phyloP scores from a whole-genome alignment of 495 filamentous ascomycete species.

The Penicillium daleae region DNA sequence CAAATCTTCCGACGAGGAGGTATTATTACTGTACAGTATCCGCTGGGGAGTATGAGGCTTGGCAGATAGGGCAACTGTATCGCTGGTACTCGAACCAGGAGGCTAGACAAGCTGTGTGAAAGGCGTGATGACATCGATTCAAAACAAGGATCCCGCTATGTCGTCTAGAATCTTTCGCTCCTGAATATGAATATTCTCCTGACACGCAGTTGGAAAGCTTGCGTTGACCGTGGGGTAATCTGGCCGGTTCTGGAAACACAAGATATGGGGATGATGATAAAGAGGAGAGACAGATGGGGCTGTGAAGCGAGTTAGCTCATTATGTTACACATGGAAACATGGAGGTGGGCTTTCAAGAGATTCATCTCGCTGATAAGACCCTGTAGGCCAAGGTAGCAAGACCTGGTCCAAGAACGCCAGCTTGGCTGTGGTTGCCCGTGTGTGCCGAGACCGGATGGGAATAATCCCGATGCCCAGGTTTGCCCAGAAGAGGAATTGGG shows the following conservation, averaged over 20 bases:
- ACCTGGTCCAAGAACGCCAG: background rate
- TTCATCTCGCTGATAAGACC: background rate
- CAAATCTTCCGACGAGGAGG: background rate
- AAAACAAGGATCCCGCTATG: slow-evolving; percentile 31
- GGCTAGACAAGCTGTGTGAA: slow-evolving; percentile 37
- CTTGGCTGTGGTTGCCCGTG: background rate
- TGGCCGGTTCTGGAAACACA: slow-evolving; percentile 23
- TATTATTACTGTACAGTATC: slow-evolving; percentile 9
- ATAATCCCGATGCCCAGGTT: slow-evolving; percentile 6
- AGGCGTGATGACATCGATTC: slow-evolving; percentile 40
- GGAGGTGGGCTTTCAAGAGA: background rate
- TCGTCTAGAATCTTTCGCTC: background rate
- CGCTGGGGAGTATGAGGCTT: slow-evolving; percentile 32
- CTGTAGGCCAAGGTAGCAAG: slow-evolving; percentile 2
- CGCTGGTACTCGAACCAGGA: slow-evolving; percentile 41
- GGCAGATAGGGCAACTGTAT: slow-evolving; percentile 42
- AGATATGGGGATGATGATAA: slow-evolving; percentile 33
- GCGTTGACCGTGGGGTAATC: slow-evolving; percentile 17
- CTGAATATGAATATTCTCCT: background rate
- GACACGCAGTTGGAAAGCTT: slow-evolving; percentile 4
- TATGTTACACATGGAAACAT: slow-evolving; percentile 7
- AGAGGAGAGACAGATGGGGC: slow-evolving; percentile 33
- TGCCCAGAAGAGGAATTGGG: background rate
- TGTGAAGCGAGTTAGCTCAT: slow-evolving; percentile 11
- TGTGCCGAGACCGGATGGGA: background rate